Conservation (phyloP, 768 basidiomycete genomes). For the Kwoniella sp. region DNA sequence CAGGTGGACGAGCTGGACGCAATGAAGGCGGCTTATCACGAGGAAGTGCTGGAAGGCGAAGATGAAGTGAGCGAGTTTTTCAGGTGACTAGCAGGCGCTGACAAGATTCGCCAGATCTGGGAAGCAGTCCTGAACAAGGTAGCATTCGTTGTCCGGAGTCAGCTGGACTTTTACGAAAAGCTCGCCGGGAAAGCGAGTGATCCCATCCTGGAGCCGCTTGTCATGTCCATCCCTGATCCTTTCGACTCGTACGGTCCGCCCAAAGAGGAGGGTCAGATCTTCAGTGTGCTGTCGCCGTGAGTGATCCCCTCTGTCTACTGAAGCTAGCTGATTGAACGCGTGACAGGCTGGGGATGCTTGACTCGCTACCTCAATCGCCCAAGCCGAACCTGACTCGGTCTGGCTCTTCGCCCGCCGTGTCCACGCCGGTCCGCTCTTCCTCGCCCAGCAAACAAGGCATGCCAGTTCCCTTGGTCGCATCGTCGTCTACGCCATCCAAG, state of each 20-base stretch:
- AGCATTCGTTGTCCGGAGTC: slow-evolving; percentile 78
- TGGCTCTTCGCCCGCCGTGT: slow-evolving; percentile 10
- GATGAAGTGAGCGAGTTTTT: slow-evolving; percentile 58
- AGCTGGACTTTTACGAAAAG: slow-evolving; percentile 82
- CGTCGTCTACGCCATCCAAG: slow-evolving; percentile 8
- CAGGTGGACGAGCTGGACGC: slow-evolving; percentile 90
- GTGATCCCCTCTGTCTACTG: slow-evolving; percentile 4
- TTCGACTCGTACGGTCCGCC: slow-evolving; percentile 88
- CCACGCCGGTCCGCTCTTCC: slow-evolving; percentile 14
- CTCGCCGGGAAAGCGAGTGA: slow-evolving; percentile 57
- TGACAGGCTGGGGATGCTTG: too few species aligned
- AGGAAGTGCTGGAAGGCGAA: slow-evolving; percentile 84
- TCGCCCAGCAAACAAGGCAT: slow-evolving; percentile 18
- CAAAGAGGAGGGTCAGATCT: slow-evolving; percentile 83
- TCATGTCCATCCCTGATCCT: slow-evolving; percentile 83
- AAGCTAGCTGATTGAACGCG: not conserved
- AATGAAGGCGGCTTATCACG: slow-evolving; percentile 75
- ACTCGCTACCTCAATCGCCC: slow-evolving; percentile 24
- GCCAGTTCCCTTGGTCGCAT: slow-evolving; percentile 13
- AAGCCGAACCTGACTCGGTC: slow-evolving; percentile 28
- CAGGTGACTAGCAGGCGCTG: not conserved
- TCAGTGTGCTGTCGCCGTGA: slow-evolving; percentile 78
- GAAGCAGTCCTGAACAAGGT: slow-evolving; percentile 82
- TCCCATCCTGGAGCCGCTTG: slow-evolving; percentile 82
- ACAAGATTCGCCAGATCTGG: slow-evolving; percentile 59